Evolutionary conservation across 1,284 basidiomycete species (phyloP).

Genomic region (Phellopilus nigrolimitatus): DNA sequence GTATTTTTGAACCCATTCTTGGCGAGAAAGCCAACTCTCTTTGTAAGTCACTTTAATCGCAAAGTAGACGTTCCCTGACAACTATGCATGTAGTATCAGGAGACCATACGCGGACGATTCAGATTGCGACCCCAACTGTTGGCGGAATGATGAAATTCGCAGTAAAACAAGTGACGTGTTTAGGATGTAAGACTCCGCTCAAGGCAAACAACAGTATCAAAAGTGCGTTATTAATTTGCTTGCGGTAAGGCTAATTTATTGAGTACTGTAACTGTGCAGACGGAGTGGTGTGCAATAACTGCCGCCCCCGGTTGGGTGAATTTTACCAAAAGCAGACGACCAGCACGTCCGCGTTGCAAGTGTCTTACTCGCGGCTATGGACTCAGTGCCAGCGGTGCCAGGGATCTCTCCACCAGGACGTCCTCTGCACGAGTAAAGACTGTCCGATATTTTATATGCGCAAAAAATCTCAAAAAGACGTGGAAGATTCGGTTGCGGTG

Average conservation of each 20-base stretch:
- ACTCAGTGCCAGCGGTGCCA: constrained; percentile 97
- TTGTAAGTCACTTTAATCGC: constrained; percentile 49
- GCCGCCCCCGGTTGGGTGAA: constrained; percentile 77
- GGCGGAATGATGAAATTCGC: constrained; percentile 98
- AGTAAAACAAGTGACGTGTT: constrained; percentile 87
- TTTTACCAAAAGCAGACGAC: constrained; percentile 86
- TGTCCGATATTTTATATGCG: constrained; percentile 98
- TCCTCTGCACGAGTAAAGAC: constrained; percentile 93
- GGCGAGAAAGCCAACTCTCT: constrained; percentile 85
- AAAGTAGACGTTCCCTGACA: background rate
- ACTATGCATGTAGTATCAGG: constrained; percentile 65
- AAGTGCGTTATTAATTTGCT: constrained; percentile 42
- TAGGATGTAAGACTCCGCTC: constrained; percentile 89
- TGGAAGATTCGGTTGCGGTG: constrained; percentile 73
- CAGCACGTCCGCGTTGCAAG: constrained; percentile 73
- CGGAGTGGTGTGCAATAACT: constrained; percentile 91
- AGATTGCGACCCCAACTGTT: constrained; percentile 90
- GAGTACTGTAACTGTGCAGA: too few relatives aligned
- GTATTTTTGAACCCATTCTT: constrained; percentile 96
- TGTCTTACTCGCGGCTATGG: constrained; percentile 90
- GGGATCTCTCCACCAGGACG: constrained; percentile 95
- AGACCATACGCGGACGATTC: constrained; percentile 89
- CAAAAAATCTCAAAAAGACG: constrained; percentile 95
- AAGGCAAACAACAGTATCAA: constrained; percentile 63
- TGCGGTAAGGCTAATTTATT: too few relatives aligned